A percentile compares a stretch with the other conserved stretches of the same genome.
phyloP scores from a whole-genome alignment of 2,329 filamentous ascomycete species.

The Hypoxylon sp. region DNA sequence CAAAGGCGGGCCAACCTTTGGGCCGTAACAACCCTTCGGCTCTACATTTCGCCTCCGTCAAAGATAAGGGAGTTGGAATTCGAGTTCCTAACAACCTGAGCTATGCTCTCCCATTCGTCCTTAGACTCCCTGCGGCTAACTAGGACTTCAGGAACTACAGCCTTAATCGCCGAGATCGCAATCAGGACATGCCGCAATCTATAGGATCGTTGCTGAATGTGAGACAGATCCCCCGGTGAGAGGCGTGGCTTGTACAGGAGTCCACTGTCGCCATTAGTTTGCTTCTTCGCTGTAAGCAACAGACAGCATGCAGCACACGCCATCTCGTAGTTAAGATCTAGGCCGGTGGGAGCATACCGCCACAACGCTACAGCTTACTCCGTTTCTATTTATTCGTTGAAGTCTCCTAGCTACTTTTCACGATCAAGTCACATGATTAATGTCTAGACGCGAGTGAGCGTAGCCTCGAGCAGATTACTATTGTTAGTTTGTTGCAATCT shows the following conservation, averaged over 20 bases:
- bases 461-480: constrained; percentile 29
- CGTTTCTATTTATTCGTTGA: not conserved
- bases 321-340: constrained; percentile 3
- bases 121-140: constrained; percentile 23
- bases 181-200: constrained; percentile 21
- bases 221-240: constrained; percentile 25
- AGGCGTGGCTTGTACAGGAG: constrained; percentile 23
- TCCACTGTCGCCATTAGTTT: constrained; percentile 21
- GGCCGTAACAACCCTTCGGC: constrained; percentile 13
- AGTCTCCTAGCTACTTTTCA: constrained; percentile 9
- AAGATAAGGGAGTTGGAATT: constrained; percentile 14
- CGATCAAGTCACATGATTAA: constrained; percentile 47
- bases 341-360: constrained; percentile 9
- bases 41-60: constrained; percentile 25
- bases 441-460: constrained; percentile 37
- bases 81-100: not conserved
- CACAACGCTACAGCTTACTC: constrained; percentile 15
- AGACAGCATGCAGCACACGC: constrained; percentile 5
- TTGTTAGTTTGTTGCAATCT: constrained; percentile 26
- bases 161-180: constrained; percentile 16
- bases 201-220: constrained; percentile 13
- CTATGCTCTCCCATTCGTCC: constrained; percentile 24
- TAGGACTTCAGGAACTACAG: constrained; percentile 19
- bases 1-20: constrained; percentile 21
- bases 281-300: constrained; percentile 9